Percentiles rank a stretch among this genome's conserved stretches.
These are phyloP conservation scores for Aspergillus taichungensis DNA, from an alignment of 495 filamentous ascomycete genomes.

Conservation along the genomic window DNA sequence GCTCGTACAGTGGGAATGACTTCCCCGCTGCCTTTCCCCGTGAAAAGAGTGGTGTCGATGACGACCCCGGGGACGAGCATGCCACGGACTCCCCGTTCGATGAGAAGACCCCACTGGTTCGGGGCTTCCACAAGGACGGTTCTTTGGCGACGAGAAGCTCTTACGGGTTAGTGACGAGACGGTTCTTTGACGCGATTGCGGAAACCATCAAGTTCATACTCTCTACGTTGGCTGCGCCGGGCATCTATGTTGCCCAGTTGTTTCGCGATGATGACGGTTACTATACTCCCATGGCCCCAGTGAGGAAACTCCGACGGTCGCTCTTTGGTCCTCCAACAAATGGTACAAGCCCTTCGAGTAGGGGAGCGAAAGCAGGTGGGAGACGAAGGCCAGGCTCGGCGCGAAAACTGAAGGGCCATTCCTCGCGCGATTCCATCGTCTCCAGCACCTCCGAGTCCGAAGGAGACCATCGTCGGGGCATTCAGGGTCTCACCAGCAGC, in stretches of 20 bases:
- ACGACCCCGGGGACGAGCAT: constrained; percentile 20
- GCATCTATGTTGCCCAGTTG: constrained; percentile 68
- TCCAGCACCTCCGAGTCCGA: constrained; percentile 45
- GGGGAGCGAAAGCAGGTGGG: constrained; percentile 17
- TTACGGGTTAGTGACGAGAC: constrained; percentile 31
- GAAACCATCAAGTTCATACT: constrained; percentile 66
- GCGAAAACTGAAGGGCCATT: constrained; percentile 27
- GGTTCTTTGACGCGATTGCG: constrained; percentile 47
- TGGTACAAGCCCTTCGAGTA: constrained; percentile 18
- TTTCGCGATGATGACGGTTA: constrained; percentile 72
- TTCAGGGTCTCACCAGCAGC: constrained; percentile 15
- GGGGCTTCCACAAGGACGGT: constrained; percentile 37
- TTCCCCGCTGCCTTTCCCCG: constrained; percentile 23
- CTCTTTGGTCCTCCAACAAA: constrained; percentile 17
- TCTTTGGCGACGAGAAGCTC: constrained; percentile 48
- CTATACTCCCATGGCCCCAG: constrained; percentile 61
- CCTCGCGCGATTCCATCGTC: constrained; percentile 30
- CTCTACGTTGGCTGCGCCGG: constrained; percentile 68
- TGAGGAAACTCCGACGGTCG: constrained; percentile 48
- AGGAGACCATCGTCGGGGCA: constrained; percentile 21
- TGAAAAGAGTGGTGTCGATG: constrained; percentile 31
- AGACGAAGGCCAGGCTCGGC: constrained; percentile 27
- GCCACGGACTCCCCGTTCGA: constrained; percentile 32
- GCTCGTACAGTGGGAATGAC: constrained; percentile 40
- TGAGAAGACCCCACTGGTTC: constrained; percentile 60